Percentiles rank a stretch among this genome's conserved stretches.
Conservation (phyloP, 495 filamentous ascomycete species). For the Penicilliopsis zonata region DNA sequence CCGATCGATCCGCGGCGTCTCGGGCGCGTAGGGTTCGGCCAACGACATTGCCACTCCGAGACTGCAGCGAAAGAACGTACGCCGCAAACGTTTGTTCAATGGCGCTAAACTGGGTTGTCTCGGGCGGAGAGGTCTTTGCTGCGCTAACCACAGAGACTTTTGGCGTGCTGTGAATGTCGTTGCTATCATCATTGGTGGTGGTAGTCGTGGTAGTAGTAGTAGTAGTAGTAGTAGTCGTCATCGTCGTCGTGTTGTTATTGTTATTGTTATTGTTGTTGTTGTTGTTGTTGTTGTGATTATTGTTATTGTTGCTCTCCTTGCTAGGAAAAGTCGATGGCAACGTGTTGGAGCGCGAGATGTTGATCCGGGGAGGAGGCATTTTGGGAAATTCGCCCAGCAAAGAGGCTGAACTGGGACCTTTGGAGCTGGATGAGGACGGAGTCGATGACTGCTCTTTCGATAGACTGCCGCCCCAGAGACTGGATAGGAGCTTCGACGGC, state of each 20-base stretch:
- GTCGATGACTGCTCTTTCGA: constrained; percentile 20
- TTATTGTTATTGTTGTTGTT: too few species aligned
- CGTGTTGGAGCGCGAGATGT: constrained; percentile 27
- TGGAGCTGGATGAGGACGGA: too few species aligned
- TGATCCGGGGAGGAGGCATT: constrained; percentile 22
- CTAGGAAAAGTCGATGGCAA: constrained; percentile 22
- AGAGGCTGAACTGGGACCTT: constrained; percentile 24
- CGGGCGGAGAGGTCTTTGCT: constrained; percentile 9
- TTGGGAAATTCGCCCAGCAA: constrained; percentile 27
- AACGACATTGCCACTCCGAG: constrained; percentile 75
- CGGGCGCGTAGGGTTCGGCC: constrained; percentile 61
- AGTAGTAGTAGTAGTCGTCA: too few species aligned
- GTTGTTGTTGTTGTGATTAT: too few species aligned
- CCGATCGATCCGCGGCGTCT: constrained; percentile 59
- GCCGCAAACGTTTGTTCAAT: constrained; percentile 80
- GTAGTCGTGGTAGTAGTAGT: too few species aligned
- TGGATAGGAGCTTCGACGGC: constrained; percentile 84
- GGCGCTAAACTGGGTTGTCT: constrained; percentile 44
- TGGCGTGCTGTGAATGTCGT: too few species aligned
- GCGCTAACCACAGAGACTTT: constrained; percentile 8
- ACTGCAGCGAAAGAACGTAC: constrained; percentile 69
- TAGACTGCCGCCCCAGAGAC: constrained; percentile 51
- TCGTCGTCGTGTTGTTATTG: too few species aligned
- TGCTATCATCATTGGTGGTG: too few species aligned
- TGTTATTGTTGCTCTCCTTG: constrained; percentile 19